These are phyloP conservation scores for Tylopilus rubrobrunneus DNA, from an alignment of 768 basidiomycete genomes.

Conservation along the genomic window DNA sequence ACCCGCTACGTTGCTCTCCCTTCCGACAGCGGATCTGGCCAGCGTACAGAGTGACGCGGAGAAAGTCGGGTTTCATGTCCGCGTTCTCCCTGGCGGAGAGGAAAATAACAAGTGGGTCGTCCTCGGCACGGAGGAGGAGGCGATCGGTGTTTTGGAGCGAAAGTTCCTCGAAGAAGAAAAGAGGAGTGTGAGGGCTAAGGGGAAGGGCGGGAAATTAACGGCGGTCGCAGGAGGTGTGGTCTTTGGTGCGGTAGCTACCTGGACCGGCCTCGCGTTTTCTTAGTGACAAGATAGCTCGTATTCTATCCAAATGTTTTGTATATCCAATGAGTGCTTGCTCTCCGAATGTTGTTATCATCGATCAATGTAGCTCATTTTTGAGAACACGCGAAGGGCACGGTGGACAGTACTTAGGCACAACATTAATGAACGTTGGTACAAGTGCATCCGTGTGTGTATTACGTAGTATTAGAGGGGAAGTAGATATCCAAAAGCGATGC, in stretches of 20 bases:
- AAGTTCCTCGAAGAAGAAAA: constrained; percentile 31
- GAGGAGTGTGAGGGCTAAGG: constrained; percentile 18
- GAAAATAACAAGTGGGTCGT: constrained; percentile 43
- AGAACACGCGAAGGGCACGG: constrained; percentile 1
- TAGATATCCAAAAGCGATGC: background rate
- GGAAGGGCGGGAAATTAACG: constrained; percentile 30
- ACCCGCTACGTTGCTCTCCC: constrained; percentile 46
- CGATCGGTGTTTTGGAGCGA: constrained; percentile 35
- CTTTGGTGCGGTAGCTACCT: constrained; percentile 58
- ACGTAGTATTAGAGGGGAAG: too few species aligned
- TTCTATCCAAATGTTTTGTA: background rate
- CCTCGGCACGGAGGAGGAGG: constrained; percentile 48
- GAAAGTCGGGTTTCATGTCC: constrained; percentile 41
- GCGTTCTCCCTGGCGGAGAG: constrained; percentile 32
- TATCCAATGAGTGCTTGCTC: background rate
- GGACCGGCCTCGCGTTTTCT: constrained; percentile 54
- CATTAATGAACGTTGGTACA: background rate
- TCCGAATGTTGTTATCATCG: background rate
- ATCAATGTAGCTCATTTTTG: constrained; percentile 2
- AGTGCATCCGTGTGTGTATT: background rate
- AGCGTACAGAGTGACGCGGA: constrained; percentile 39
- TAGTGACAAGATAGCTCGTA: constrained; percentile 21
- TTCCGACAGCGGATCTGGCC: constrained; percentile 44
- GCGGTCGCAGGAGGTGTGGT: constrained; percentile 56
- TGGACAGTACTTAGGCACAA: background rate